Evolutionary conservation across 1,139 yeast species (phyloP), one percentile per base, ranked within the genome.

Genomic region (Pichia kudriavzevii): DNA sequence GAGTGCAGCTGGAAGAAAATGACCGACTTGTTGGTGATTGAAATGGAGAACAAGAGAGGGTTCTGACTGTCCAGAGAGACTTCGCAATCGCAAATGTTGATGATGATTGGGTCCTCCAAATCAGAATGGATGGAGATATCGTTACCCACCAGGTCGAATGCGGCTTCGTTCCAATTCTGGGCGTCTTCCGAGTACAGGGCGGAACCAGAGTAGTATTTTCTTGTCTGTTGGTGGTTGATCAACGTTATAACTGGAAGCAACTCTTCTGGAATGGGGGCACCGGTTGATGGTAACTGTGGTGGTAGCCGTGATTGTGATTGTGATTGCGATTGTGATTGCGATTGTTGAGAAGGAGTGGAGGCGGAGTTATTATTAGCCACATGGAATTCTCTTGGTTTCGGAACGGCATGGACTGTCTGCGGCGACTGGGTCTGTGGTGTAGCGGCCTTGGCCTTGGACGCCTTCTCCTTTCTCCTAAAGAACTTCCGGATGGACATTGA

Each of bases 241-340:
- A 75, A 56, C 4, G 79, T 68, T 31, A 74, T 59, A 10, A 72
- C 64, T 1, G 81, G 79, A 7, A 68, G 52, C 49, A 75, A 58
- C 44, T 74, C 79, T 17, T 63, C 66, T 2, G 75, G 73, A 12
- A 55, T n/a, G n/a, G n/a, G n/a, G n/a, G n/a, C n/a, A n/a, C n/a
- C n/a, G n/a, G n/a, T n/a, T n/a, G n/a, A n/a, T n/a, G n/a, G n/a
- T n/a, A n/a, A n/a, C n/a, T n/a, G n/a, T n/a, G n/a, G n/a, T n/a
- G n/a, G n/a, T n/a, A n/a, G n/a, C n/a, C n/a, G n/a, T n/a, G n/a
- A n/a, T n/a, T n/a, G n/a, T n/a, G n/a, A n/a, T n/a, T n/a, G n/a
- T n/a, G n/a, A n/a, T n/a, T n/a, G n/a, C n/a, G n/a, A n/a, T n/a
- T n/a, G n/a, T n/a, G n/a, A n/a, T n/a, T n/a, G n/a, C n/a, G n/a